Evolutionary conservation across 2,329 filamentous ascomycete genomes (phyloP).

Genomic region (Botryosphaeria dothidea): DNA sequence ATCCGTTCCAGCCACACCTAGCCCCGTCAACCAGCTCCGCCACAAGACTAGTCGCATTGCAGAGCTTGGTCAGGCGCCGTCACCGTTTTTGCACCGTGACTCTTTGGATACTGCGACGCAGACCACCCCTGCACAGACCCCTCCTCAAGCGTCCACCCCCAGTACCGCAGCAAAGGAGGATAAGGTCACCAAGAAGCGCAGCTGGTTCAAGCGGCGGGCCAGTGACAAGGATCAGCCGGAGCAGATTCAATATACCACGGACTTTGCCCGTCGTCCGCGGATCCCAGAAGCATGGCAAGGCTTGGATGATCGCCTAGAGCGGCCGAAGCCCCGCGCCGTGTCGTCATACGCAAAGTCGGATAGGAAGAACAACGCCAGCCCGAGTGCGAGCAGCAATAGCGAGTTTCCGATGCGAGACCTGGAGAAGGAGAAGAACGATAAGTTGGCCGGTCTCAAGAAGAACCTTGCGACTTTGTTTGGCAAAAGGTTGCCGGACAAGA

Average conservation of each 20-base stretch:
- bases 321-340: slow-evolving; percentile 14
- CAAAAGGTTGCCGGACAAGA: slow-evolving; percentile 48
- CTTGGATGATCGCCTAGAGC: slow-evolving; percentile 37
- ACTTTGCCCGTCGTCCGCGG: not conserved
- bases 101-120: slow-evolving; percentile 7
- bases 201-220: slow-evolving; percentile 45
- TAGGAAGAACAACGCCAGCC: slow-evolving; percentile 25
- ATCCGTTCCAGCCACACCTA: slow-evolving; percentile 1
- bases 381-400: slow-evolving; percentile 29
- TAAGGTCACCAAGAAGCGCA: slow-evolving; percentile 42
- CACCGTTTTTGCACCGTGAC: not conserved
- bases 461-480: slow-evolving; percentile 57
- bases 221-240: slow-evolving; percentile 37
- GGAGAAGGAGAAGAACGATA: slow-evolving; percentile 36
- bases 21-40: not conserved
- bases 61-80: not conserved
- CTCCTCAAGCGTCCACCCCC: not conserved
- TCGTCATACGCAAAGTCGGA: slow-evolving; percentile 21
- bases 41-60: slow-evolving; percentile 10
- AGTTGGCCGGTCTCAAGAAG: slow-evolving; percentile 28
- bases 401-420: slow-evolving; percentile 45
- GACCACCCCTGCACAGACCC: not conserved
- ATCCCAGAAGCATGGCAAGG: slow-evolving; percentile 39
- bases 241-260: slow-evolving; percentile 28
- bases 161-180: slow-evolving; percentile 27